Evolutionary conservation across 495 filamentous ascomycete species (phyloP), one percentile per base, ranked within the genome.

Genomic region (Penicillium robsamsonii): DNA sequence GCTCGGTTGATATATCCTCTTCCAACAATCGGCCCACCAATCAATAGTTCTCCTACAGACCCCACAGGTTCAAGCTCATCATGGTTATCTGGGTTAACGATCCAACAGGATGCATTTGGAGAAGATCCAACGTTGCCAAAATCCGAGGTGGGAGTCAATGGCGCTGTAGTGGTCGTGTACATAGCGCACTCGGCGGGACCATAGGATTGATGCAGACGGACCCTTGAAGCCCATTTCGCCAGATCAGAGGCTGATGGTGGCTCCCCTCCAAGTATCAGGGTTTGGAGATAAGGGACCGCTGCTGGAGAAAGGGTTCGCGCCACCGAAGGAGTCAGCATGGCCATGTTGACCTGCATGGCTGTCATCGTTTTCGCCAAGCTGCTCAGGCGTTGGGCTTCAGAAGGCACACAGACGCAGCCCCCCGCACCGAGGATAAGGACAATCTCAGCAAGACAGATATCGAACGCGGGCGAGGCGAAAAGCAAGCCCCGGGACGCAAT

Each of bases 121-220:
- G 42, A 45, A 24, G 12, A 25, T 25, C 42, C 42, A 2, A 45
- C 42, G 24, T 45, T 45, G 22, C 11, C 22, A 22, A 45, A 27
- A 9, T 45, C 42, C 13, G 42, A 45, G 13, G 5, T 45, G 12
- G 22, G 4, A 8, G 22, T 25, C 42, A 45, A 45, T 8, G 42
- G 42, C 10, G 22, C 20, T 27, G 42, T 45, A 13, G 42, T 45
- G 22, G 42, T 45, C 12, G 42, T 45, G 22, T 45, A 45, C 42
- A 77, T 75, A 0, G 78, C 75, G 52, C 77, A 81, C 57, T 83
- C 78, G 1, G 75, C 74, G 7, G 76, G 76, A 0, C 78, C 77
- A 59, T 68, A 68, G 6, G 50, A 35, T 24, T 45, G 42, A 1
- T 68, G 69, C 24, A 55, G 46, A 64, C 64, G 55, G 46, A 61